These are phyloP conservation scores for Colletotrichum sansevieriae DNA, from an alignment of 2,329 filamentous ascomycete genomes.

Conservation along the genomic window DNA sequence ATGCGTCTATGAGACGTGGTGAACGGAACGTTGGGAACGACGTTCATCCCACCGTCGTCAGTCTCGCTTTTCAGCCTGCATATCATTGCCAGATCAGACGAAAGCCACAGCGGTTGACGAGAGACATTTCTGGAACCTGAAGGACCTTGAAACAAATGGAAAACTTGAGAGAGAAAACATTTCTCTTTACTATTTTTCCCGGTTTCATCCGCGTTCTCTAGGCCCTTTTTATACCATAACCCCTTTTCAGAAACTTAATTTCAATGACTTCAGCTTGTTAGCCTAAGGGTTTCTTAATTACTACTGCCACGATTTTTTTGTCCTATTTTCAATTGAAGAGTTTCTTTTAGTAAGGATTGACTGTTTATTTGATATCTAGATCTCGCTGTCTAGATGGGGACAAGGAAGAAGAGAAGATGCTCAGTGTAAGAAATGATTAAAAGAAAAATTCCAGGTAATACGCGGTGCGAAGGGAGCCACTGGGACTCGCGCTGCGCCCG, in stretches of 20 bases:
- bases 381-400: slow-evolving; percentile 9
- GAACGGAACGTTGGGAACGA: not conserved
- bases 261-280: not conserved
- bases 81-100: not conserved
- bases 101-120: not conserved
- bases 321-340: no score
- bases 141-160: not conserved
- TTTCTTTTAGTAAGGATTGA: slow-evolving; percentile 26
- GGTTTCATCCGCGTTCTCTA: not conserved
- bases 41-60: slow-evolving; percentile 20
- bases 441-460: slow-evolving; percentile 35
- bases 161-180: not conserved
- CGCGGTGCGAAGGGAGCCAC: slow-evolving; percentile 13
- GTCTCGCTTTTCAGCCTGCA: not conserved
- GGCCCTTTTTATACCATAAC: no score
- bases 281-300: not conserved
- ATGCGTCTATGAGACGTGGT: not conserved
- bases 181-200: not conserved
- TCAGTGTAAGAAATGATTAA: slow-evolving; percentile 27
- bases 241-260: not conserved
- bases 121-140: not conserved
- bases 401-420: slow-evolving; percentile 29
- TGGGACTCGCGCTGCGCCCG: slow-evolving; percentile 26
- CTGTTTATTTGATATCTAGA: slow-evolving; percentile 31
- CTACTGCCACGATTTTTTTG: no score